Evolutionary conservation across 129 eudicot species (phyloP).

Genomic region (Escallonia rubra): DNA sequence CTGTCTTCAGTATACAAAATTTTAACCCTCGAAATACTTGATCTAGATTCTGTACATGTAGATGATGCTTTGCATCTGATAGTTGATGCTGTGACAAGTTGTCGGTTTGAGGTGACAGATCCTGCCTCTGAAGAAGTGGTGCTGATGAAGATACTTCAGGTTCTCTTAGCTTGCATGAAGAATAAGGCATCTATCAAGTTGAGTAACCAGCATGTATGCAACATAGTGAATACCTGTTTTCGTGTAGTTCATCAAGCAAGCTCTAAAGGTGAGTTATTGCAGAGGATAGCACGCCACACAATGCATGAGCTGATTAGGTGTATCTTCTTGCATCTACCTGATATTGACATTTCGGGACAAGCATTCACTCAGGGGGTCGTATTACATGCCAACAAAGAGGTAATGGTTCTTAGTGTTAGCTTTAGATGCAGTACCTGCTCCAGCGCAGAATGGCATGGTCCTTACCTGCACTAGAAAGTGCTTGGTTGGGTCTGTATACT

Average conservation of each 20-base stretch:
- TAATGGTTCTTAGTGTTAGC: not conserved
- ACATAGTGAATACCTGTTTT: constrained; percentile 32
- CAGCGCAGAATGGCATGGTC: too few species aligned
- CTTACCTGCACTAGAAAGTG: too few species aligned
- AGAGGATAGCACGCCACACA: constrained; percentile 38
- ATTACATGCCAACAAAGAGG: constrained; percentile 17
- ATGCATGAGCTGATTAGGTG: constrained; percentile 38
- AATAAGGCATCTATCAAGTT: constrained; percentile 43
- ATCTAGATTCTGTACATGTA: constrained; percentile 35
- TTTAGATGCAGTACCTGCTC: too few species aligned
- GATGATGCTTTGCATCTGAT: constrained; percentile 40
- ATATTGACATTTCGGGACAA: constrained; percentile 1
- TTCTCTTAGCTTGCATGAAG: constrained; percentile 65
- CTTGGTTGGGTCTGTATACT: too few species aligned
- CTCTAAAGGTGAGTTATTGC: constrained; percentile 35
- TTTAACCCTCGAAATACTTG: constrained; percentile 39
- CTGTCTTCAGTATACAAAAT: constrained; percentile 52
- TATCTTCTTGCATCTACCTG: constrained; percentile 27
- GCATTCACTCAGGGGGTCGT: constrained; percentile 15
- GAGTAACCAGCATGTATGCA: constrained; percentile 57
- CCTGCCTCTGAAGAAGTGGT: constrained; percentile 71
- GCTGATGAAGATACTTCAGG: constrained; percentile 57
- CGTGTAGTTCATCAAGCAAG: constrained; percentile 41
- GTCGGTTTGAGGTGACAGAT: constrained; percentile 68
- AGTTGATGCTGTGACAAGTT: constrained; percentile 58